These are phyloP conservation scores for Exophiala calicioides DNA, from an alignment of 2,329 filamentous ascomycete species.

Conservation along the genomic window DNA sequence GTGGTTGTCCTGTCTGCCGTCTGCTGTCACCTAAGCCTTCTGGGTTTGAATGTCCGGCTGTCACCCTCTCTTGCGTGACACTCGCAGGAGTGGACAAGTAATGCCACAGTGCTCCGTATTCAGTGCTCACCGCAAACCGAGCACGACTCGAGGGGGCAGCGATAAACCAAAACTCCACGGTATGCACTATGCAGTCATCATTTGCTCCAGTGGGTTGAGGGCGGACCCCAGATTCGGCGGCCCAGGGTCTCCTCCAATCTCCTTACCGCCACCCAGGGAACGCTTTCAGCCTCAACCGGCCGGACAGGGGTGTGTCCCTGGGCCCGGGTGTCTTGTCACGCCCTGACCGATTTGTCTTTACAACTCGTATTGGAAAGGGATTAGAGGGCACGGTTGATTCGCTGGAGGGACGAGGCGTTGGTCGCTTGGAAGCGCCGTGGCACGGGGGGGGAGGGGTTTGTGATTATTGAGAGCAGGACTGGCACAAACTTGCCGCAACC, in stretches of 20 bases:
- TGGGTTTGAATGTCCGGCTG: constrained; percentile 16
- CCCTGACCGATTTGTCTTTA: constrained; percentile 19
- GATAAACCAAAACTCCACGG: constrained; percentile 10
- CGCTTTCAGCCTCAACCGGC: constrained; percentile 25
- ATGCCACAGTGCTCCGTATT: not conserved
- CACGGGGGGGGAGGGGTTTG: no score
- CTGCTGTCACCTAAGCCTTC: constrained; percentile 3
- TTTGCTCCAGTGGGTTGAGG: constrained; percentile 13
- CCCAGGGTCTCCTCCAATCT: constrained; percentile 26
- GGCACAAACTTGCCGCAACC: no score
- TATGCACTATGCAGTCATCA: constrained; percentile 28
- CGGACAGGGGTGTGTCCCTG: constrained; percentile 5
- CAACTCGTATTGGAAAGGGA: constrained; percentile 15
- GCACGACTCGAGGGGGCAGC: not conserved
- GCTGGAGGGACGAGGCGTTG: constrained; percentile 1
- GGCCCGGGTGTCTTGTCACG: constrained; percentile 11
- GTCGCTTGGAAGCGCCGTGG: no score
- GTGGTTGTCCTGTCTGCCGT: no score
- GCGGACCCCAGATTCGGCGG: constrained; percentile 16
- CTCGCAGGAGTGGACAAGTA: no score
- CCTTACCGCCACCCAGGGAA: constrained; percentile 24
- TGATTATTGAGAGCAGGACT: no score
- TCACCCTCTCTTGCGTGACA: no score
- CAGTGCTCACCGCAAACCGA: constrained; percentile 2
- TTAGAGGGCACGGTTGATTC: no score